phyloP scores from a whole-genome alignment of 768 basidiomycete genomes.

The Russula lepida region DNA sequence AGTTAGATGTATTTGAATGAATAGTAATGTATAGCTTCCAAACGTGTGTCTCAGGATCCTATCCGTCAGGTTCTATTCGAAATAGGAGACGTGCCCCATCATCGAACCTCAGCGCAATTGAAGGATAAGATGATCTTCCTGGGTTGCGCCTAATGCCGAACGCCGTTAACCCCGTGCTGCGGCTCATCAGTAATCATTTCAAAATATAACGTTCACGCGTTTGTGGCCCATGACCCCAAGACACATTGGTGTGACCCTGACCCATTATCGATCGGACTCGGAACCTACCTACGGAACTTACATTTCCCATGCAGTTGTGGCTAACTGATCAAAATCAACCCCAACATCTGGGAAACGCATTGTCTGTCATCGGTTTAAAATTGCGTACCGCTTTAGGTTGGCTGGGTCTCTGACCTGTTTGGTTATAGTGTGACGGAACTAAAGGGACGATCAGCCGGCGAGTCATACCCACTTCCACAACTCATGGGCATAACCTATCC shows the following conservation, averaged over 20 bases:
- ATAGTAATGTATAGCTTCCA: neutral
- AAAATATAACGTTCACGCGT: neutral
- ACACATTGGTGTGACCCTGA: neutral
- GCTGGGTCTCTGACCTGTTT: neutral
- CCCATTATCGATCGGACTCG: conserved; percentile 15
- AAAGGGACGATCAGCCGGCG: conserved; percentile 5
- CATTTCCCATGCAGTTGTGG: neutral
- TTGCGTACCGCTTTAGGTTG: neutral
- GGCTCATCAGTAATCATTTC: neutral
- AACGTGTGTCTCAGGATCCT: neutral
- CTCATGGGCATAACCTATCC: neutral
- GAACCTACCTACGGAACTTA: neutral
- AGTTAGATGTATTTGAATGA: neutral
- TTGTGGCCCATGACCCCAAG: conserved; percentile 3
- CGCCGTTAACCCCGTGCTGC: conserved; percentile 5
- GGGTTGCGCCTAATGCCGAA: neutral
- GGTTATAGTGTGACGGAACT: conserved; percentile 5
- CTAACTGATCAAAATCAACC: conserved; percentile 13
- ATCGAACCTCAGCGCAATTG: neutral
- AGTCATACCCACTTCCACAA: neutral
- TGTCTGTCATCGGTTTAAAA: neutral
- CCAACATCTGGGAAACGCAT: conserved; percentile 10
- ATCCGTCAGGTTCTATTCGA: neutral
- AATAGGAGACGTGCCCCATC: neutral
- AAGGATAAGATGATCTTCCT: neutral